Conservation (phyloP, 805 yeast genomes). For the Candida ovalis region DNA sequence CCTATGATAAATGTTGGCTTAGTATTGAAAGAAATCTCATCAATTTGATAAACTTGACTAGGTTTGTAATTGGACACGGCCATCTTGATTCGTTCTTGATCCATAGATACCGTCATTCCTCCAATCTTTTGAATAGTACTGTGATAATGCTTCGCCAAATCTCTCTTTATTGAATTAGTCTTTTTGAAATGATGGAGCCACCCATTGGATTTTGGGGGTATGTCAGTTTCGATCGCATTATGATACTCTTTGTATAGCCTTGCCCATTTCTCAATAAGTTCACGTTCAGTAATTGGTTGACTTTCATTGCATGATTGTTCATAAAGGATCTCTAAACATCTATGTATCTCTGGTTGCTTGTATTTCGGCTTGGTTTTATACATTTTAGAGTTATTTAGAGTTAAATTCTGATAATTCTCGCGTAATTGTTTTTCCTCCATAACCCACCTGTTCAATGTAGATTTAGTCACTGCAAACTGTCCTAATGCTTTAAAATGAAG, state of each 20-base stretch:
- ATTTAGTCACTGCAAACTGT: slow-evolving; percentile 35
- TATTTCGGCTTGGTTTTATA: slow-evolving; percentile 32
- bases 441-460: slow-evolving; percentile 39
- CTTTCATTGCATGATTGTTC: slow-evolving; percentile 34
- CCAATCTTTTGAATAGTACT: slow-evolving; percentile 12
- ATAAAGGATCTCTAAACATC: slow-evolving; percentile 34
- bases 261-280: slow-evolving; percentile 31
- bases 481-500: slow-evolving; percentile 28
- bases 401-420: slow-evolving; percentile 24
- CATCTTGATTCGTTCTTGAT: slow-evolving; percentile 22
- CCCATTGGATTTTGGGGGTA: slow-evolving; percentile 33
- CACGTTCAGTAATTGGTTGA: slow-evolving; percentile 26
- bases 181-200: slow-evolving; percentile 40
- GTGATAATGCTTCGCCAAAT: slow-evolving; percentile 27
- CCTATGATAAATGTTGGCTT: slow-evolving; percentile 19
- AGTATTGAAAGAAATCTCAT: slow-evolving; percentile 30
- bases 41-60: slow-evolving; percentile 34
- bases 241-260: slow-evolving; percentile 22
- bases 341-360: slow-evolving; percentile 32
- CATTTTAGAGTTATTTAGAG: slow-evolving; percentile 23
- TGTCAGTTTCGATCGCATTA: slow-evolving; percentile 5
- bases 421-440: slow-evolving; percentile 31
- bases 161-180: slow-evolving; percentile 26
- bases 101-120: slow-evolving; percentile 16
- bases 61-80: slow-evolving; percentile 15